These are phyloP conservation scores for Aspergillus carbonarius DNA, from an alignment of 2,329 filamentous ascomycete genomes.

Conservation along the genomic window DNA sequence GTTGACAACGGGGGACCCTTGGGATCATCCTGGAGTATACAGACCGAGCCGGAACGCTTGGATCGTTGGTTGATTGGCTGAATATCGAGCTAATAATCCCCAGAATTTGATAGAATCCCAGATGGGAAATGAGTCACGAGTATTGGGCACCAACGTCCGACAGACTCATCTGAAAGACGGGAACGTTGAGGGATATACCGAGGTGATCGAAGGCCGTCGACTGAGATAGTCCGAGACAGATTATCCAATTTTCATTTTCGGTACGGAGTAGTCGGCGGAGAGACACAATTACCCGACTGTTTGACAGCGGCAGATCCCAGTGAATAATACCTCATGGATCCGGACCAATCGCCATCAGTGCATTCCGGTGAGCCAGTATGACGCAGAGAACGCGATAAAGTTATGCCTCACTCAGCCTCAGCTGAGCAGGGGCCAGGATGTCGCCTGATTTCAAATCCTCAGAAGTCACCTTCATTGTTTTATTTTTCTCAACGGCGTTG, in stretches of 20 bases:
- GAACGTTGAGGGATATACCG: neutral
- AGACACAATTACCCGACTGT: neutral
- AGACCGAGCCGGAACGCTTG: neutral
- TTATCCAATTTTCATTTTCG: neutral
- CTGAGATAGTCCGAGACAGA: neutral
- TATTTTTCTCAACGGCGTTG: neutral
- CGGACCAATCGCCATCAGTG: slow-evolving; percentile 4
- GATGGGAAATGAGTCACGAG: neutral
- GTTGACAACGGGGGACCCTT: neutral
- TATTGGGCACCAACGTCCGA: slow-evolving; percentile 8
- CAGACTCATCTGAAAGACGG: neutral
- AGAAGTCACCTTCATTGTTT: neutral
- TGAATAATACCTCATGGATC: neutral
- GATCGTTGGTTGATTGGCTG: neutral
- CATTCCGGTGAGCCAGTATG: slow-evolving; percentile 6
- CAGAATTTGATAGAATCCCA: neutral
- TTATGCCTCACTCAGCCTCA: slow-evolving; percentile 13
- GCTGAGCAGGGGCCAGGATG: neutral
- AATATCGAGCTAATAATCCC: neutral
- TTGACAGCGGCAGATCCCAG: slow-evolving; percentile 3
- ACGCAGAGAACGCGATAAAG: slow-evolving; percentile 12
- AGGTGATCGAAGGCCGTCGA: neutral
- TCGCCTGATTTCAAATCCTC: neutral
- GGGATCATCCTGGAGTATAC: neutral
- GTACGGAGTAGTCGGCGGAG: neutral